Base-by-base conservation (phyloP, 768 basidiomycete genomes). In the Pulveroboletus sp. region DNA sequence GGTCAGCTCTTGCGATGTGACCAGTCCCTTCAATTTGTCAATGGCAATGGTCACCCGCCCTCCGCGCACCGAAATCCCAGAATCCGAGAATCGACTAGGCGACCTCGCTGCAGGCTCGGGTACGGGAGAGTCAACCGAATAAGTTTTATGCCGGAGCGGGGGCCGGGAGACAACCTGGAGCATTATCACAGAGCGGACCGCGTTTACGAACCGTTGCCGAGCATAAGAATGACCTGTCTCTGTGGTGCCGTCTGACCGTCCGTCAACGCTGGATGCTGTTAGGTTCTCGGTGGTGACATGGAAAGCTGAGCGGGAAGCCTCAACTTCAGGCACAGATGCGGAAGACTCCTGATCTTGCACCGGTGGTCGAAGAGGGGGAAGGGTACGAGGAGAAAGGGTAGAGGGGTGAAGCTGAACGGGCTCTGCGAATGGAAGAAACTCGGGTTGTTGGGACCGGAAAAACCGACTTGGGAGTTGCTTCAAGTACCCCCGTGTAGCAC, bases 131-230 rank as follows among this genome's bases (percentile, higher is more conserved):
- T 59, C 63, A 21, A 55, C 63, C 35, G 64, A 68, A 30, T 57
- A 65, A 42, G 57, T 59, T 32, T 12, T 32, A 10, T 32, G 31
- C 9, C 11, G 11, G 31, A 32, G 31, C 31, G 12, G 10, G 5
- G 64, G 53, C 31, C 60, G 61, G 38, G 69, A 46, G 24, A 68
- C 62, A 57, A 57, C 56, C 58, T 71, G 70, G 58, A 71, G 60
- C 69, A 75, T 76, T 52, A 76, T 74, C 15, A 78, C 74, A 35
- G 72, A 72, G 31, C 75, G 73, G 17, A 78, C 75, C 10, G 73
- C 69, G 51, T 69, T 71, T 38, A 58, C 63, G 46, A 77, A 73
- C 30, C 76, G 72, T 18, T 64, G 54, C 41, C 67, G 66, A 12
- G 68, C 63, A 14, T 63, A 48, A 56, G 62, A 58, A 10, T 54